These are phyloP conservation scores for Beauveria rudraprayagi DNA, from an alignment of 2,329 filamentous ascomycete genomes.

Conservation along the genomic window DNA sequence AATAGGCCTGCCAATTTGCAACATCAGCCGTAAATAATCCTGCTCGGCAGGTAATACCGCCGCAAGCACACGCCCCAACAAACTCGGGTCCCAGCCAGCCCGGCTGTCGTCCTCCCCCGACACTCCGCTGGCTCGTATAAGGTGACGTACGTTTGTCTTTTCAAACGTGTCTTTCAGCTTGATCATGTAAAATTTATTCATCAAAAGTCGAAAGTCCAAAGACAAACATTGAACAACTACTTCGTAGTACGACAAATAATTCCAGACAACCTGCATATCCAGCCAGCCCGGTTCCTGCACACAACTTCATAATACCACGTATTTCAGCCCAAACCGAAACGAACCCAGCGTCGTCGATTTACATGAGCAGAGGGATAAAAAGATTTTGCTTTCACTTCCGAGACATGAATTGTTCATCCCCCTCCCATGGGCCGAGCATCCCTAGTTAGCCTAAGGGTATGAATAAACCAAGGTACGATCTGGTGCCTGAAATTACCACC, in stretches of 20 bases:
- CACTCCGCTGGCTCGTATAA: too few species aligned
- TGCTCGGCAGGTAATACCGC: not conserved
- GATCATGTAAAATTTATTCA: not conserved
- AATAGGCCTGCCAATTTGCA: too few species aligned
- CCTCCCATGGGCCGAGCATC: not conserved
- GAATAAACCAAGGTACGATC: not conserved
- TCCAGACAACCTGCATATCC: not conserved
- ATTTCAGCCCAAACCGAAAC: not conserved
- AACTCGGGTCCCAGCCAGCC: not conserved
- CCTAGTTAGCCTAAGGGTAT: not conserved
- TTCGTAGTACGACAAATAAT: too few species aligned
- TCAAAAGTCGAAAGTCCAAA: not conserved
- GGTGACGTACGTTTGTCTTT: too few species aligned
- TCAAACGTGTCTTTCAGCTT: not conserved
- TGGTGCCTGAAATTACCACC: constrained; percentile 3
- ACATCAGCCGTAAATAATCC: not conserved
- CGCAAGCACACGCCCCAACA: not conserved
- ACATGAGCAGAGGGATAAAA: not conserved
- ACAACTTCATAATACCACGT: not conserved
- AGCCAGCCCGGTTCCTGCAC: not conserved
- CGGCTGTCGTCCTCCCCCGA: not conserved
- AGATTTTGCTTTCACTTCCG: not conserved
- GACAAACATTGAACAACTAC: not conserved
- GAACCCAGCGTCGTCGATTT: too few species aligned
- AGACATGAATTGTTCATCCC: not conserved